A percentile compares a stretch with the other conserved stretches of the same genome.
Conservation (phyloP, 768 basidiomycete genomes). For the Kwoniella botswanensis region DNA sequence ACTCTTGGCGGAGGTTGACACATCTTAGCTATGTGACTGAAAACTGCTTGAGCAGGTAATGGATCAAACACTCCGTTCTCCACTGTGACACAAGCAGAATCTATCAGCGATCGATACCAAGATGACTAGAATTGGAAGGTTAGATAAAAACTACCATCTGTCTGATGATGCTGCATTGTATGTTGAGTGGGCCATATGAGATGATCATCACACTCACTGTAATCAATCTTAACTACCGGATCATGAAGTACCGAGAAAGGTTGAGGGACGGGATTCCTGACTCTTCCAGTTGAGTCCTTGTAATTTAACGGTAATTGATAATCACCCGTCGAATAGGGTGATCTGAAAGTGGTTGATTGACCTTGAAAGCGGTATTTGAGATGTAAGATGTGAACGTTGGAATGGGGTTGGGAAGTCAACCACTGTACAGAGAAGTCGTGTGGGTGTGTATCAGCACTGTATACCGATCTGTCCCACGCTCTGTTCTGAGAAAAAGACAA, state of each 20-base stretch:
- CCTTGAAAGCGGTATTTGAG: conserved; percentile 55
- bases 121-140: too few species aligned
- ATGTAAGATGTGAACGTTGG: conserved; percentile 52
- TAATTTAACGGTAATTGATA: conserved; percentile 34
- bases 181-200: too few species aligned
- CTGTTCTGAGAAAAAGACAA: not conserved
- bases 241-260: conserved; percentile 54
- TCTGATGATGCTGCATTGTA: too few species aligned
- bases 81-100: conserved; percentile 25
- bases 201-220: conserved; percentile 41
- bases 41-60: conserved; percentile 51
- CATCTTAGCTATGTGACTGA: conserved; percentile 47
- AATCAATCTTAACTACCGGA: conserved; percentile 55
- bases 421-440: conserved; percentile 18
- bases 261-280: conserved; percentile 43
- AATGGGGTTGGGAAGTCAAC: conserved; percentile 32
- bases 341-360: conserved; percentile 19
- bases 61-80: conserved; percentile 54
- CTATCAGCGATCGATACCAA: too few species aligned
- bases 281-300: conserved; percentile 23
- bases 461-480: too few species aligned
- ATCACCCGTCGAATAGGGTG: conserved; percentile 33
- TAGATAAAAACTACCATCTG: too few species aligned
- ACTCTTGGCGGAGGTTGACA: conserved; percentile 54
- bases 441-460: too few species aligned